Conservation (phyloP, 2,329 filamentous ascomycete species). For the Calonectria pteridis region DNA sequence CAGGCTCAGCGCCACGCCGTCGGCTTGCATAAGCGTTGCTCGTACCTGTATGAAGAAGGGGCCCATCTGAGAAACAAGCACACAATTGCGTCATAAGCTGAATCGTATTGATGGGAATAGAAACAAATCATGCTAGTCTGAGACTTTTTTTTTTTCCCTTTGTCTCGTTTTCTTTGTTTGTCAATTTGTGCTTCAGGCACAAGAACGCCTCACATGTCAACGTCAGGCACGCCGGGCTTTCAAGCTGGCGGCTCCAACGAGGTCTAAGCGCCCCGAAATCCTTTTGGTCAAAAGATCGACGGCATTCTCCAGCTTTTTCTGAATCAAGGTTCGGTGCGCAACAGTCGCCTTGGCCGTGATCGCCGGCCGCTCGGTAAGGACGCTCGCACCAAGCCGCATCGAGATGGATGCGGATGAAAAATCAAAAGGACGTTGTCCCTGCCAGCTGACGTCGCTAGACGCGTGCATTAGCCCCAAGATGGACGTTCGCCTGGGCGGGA, state of each 20-base stretch:
- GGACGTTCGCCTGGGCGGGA: background rate
- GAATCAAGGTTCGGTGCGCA: background rate
- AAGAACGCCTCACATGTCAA: background rate
- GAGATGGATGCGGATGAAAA: background rate
- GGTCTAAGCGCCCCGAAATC: background rate
- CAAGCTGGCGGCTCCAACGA: background rate
- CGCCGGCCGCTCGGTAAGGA: background rate
- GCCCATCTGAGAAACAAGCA: background rate
- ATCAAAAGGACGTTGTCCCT: background rate
- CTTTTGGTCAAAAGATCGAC: background rate
- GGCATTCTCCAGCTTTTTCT: background rate
- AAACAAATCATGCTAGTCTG: background rate
- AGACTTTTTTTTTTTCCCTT: background rate
- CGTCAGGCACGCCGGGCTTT: background rate
- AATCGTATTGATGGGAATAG: background rate
- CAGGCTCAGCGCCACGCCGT: background rate
- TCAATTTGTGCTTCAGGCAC: background rate
- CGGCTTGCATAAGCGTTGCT: conserved; percentile 1
- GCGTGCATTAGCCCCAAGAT: background rate
- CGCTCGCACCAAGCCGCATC: background rate
- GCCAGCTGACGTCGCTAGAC: background rate
- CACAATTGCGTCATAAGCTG: background rate
- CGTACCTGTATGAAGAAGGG: background rate
- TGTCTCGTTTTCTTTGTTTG: background rate
- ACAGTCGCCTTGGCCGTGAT: background rate